Base-by-base conservation (phyloP, 192 early-diverging fungal species). In the Obelidium mucronatum region DNA sequence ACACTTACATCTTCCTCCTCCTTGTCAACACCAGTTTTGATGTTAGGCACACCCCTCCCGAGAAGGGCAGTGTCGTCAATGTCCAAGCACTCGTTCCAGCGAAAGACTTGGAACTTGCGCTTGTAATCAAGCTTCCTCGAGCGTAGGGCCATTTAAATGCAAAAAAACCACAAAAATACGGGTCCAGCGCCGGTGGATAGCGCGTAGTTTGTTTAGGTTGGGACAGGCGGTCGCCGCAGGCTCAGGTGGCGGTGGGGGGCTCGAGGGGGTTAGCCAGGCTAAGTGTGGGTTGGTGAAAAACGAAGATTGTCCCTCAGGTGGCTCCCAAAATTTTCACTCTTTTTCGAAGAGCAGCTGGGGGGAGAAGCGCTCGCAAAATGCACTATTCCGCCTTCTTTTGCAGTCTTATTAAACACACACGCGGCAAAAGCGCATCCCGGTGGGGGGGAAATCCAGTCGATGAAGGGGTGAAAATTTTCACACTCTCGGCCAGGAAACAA, bases 21-120 rank as follows among this genome's bases (percentile, higher is more conserved):
- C 80, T 99, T 97, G 76, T 98, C 96, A 3, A 99, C 97, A 73
- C 97, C 97, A 13, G 96, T 99, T 62, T 93, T 93, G 52, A 94
- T 89, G 70, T 88, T 81, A 31, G 90, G 84, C 13, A 91, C 84
- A 35, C 88, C 79, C 24, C 91, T 79, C 51, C 87, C 92, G 62
- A 90, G 87, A 58, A 88, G 86, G n/a, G 86, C 78, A 34, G 90
- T 86, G 65, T 94, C 93, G 53, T 93, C 90, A 37, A 97, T 84
- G 82, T 97, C 96, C 35, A 88, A 90, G 28, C 95, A 89, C 74
- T 99, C 94, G 40, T 89, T 78, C 69, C 87, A 92, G 40, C 91
- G 90, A 79, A 89, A 91, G 59, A 99, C 93, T 52, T 87, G 89
- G 67, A 99, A 84, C 35, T 90, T 80, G 75, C 93, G 92, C 83